phyloP scores from a whole-genome alignment of 1,284 basidiomycete genomes.

The Trichosporon asahii region DNA sequence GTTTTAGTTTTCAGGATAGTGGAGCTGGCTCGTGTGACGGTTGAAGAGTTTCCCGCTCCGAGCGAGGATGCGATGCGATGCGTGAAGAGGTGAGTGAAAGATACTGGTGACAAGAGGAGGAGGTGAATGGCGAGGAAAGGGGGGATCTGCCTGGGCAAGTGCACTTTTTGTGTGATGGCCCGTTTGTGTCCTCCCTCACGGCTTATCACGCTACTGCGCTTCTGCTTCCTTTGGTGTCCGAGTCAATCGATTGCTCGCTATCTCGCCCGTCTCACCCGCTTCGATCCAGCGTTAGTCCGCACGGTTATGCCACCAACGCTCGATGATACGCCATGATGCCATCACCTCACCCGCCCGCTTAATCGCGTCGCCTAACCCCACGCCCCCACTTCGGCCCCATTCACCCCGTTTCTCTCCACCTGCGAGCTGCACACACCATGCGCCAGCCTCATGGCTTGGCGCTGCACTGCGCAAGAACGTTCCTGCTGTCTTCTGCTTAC shows the following conservation, averaged over 20 bases:
- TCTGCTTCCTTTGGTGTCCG: not conserved
- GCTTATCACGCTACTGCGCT: not conserved
- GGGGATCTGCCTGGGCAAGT: not conserved
- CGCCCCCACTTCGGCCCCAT: not conserved
- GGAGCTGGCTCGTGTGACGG: not conserved
- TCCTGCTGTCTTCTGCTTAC: not conserved
- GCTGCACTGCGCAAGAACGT: not conserved
- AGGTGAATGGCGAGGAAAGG: not conserved
- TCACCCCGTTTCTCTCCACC: not conserved
- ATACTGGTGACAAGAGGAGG: not conserved
- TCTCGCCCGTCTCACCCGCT: constrained; percentile 1
- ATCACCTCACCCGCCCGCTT: not conserved
- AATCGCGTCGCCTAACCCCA: not conserved
- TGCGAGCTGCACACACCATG: not conserved
- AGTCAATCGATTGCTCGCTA: not conserved
- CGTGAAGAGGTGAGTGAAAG: not conserved
- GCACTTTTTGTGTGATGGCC: not conserved
- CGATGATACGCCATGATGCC: not conserved
- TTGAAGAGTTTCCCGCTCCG: not conserved
- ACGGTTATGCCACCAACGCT: not conserved
- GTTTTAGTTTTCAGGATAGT: constrained; percentile 6
- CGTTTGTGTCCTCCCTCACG: not conserved
- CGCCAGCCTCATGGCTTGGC: not conserved
- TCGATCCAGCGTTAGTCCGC: not conserved
- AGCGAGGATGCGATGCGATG: not conserved